These are phyloP conservation scores for Hamamelis virginiana DNA, from an alignment of 164 flowering plant species.

Conservation along the genomic window DNA sequence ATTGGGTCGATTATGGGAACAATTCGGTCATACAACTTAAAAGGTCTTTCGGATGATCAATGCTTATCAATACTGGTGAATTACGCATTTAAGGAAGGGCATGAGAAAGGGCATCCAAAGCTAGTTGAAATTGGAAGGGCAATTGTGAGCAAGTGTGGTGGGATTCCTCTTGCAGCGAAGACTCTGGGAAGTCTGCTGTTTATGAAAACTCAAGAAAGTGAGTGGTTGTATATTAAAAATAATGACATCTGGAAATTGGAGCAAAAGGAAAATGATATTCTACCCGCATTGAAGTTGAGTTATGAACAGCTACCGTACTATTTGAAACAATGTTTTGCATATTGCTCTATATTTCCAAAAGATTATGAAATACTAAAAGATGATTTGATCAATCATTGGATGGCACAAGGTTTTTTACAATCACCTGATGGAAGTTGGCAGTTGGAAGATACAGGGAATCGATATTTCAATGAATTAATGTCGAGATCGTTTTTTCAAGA, in stretches of 20 bases:
- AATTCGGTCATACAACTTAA: not conserved
- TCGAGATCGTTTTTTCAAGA: not conserved
- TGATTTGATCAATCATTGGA: too few species aligned
- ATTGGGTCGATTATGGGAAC: not conserved
- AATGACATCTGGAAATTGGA: not conserved
- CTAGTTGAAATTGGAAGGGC: not conserved
- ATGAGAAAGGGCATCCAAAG: not conserved
- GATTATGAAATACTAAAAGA: not conserved
- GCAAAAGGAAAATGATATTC: not conserved
- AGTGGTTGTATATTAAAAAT: too few species aligned
- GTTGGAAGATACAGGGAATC: too few species aligned
- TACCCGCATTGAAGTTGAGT: not conserved
- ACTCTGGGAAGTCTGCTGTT: too few species aligned
- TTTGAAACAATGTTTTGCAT: not conserved
- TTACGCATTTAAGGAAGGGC: conserved; percentile 1
- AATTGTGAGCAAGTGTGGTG: conserved; percentile 2
- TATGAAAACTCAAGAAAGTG: too few species aligned
- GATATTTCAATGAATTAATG: not conserved
- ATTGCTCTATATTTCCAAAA: not conserved
- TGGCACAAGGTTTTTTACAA: too few species aligned
- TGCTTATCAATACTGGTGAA: conserved; percentile 2
- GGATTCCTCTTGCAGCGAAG: not conserved
- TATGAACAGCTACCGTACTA: not conserved
- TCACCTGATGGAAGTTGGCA: too few species aligned
- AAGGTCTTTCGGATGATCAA: not conserved